Percentiles rank a stretch among this genome's conserved stretches.
Evolutionary conservation across 1,284 basidiomycete species (phyloP).

Genomic region (Cryptococcus deneoformans): DNA sequence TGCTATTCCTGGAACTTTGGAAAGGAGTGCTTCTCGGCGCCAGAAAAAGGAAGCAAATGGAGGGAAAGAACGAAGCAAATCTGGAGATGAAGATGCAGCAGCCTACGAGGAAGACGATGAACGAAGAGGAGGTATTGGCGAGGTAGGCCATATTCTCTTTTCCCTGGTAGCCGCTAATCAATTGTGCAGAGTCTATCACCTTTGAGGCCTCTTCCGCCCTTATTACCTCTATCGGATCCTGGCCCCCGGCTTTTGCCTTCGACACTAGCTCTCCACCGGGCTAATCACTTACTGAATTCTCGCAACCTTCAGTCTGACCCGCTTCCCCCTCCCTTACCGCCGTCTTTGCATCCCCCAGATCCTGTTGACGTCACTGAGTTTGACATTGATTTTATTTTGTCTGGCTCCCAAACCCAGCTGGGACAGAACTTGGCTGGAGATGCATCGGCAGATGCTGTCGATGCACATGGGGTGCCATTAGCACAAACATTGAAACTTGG

Average conservation of each 20-base stretch:
- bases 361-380: slow-evolving; percentile 51
- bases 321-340: slow-evolving; percentile 46
- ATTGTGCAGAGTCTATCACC: background rate
- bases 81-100: slow-evolving; percentile 7
- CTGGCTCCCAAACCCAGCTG: slow-evolving; percentile 42
- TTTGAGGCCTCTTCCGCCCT: slow-evolving; percentile 42
- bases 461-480: background rate
- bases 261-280: slow-evolving; percentile 47
- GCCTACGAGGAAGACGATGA: slow-evolving; percentile 17
- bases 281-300: slow-evolving; percentile 44
- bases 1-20: slow-evolving; percentile 31
- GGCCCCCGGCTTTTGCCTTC: slow-evolving; percentile 48
- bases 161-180: background rate
- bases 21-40: slow-evolving; percentile 13
- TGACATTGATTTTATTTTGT: slow-evolving; percentile 52
- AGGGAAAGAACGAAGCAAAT: background rate
- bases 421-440: slow-evolving; percentile 17
- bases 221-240: slow-evolving; percentile 49
- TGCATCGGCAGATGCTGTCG: background rate
- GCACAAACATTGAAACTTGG: slow-evolving; percentile 28
- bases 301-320: slow-evolving; percentile 46
- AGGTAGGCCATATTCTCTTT: slow-evolving; percentile 3
- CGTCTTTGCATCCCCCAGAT: slow-evolving; percentile 47
- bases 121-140: background rate
- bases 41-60: slow-evolving; percentile 7